Conservation (phyloP, 768 basidiomycete species). For the Lactarius indigo region DNA sequence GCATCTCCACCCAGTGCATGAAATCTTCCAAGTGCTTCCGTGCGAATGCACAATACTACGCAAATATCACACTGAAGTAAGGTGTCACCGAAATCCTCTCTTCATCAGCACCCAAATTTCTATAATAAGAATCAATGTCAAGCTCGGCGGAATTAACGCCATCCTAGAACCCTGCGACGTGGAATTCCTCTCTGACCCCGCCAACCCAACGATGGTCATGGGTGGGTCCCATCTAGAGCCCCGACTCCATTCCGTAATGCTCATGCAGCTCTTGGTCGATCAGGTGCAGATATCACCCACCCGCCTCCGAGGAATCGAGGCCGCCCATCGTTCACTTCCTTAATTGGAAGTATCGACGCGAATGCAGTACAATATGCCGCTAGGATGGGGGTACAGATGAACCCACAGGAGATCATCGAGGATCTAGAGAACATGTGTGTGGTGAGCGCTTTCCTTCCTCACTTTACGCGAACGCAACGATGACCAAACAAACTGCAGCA, state of each 20-base stretch:
- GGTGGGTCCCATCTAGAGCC: constrained; percentile 39
- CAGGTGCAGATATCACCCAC: constrained; percentile 79
- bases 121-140: constrained; percentile 70
- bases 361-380: constrained; percentile 66
- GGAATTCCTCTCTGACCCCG: constrained; percentile 60
- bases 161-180: constrained; percentile 66
- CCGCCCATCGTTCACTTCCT: constrained; percentile 72
- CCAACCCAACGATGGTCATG: constrained; percentile 73
- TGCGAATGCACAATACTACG: constrained; percentile 72
- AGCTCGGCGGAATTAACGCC: constrained; percentile 78
- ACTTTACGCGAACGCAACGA: too few species aligned
- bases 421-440: constrained; percentile 63
- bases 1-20: constrained; percentile 78
- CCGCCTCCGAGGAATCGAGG: constrained; percentile 68
- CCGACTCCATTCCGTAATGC: background rate
- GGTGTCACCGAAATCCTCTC: constrained; percentile 24
- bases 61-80: constrained; percentile 76
- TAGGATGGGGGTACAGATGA: constrained; percentile 58
- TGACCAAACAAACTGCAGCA: background rate
- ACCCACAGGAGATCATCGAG: constrained; percentile 70
- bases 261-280: background rate
- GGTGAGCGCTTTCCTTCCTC: constrained; percentile 35
- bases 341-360: constrained; percentile 76
- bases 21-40: constrained; percentile 58
- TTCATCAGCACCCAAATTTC: constrained; percentile 1